These are phyloP conservation scores for Berkeleyomyces basicola DNA, from an alignment of 2,329 filamentous ascomycete species.

Conservation along the genomic window DNA sequence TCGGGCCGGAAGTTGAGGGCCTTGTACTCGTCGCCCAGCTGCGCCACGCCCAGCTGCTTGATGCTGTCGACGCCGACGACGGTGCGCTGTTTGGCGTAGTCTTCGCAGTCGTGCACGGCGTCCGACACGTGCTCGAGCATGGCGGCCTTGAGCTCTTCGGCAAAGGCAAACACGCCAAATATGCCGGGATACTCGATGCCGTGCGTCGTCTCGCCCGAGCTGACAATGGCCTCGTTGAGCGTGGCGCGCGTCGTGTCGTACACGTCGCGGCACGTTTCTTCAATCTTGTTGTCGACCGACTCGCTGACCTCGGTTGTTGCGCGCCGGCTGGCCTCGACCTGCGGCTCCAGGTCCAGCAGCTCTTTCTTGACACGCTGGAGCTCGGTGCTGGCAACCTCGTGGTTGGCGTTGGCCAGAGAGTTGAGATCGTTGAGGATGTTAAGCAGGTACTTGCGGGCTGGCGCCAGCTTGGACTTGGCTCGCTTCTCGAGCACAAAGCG, in stretches of 20 bases:
- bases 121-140: constrained; percentile 80
- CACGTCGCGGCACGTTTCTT: constrained; percentile 69
- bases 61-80: constrained; percentile 71
- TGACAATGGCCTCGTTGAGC: constrained; percentile 57
- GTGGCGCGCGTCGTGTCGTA: constrained; percentile 69
- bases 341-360: constrained; percentile 66
- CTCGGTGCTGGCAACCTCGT: constrained; percentile 71
- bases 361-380: constrained; percentile 69
- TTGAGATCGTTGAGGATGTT: constrained; percentile 84
- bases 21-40: constrained; percentile 74
- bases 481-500: constrained; percentile 93
- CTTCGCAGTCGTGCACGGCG: constrained; percentile 65
- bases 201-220: constrained; percentile 60
- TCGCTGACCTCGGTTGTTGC: constrained; percentile 66
- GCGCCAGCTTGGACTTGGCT: constrained; percentile 84
- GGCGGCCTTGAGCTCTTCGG: constrained; percentile 78
- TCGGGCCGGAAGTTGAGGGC: constrained; percentile 79
- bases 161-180: constrained; percentile 74
- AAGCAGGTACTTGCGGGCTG: constrained; percentile 84
- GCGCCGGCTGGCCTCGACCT: constrained; percentile 68
- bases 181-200: constrained; percentile 78
- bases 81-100: constrained; percentile 64
- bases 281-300: constrained; percentile 64
- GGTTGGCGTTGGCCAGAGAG: constrained; percentile 69
- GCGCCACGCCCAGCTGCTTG: constrained; percentile 72